Evolutionary conservation across 306 rosid genomes (phyloP).

Genomic region (Trifolium repens): DNA sequence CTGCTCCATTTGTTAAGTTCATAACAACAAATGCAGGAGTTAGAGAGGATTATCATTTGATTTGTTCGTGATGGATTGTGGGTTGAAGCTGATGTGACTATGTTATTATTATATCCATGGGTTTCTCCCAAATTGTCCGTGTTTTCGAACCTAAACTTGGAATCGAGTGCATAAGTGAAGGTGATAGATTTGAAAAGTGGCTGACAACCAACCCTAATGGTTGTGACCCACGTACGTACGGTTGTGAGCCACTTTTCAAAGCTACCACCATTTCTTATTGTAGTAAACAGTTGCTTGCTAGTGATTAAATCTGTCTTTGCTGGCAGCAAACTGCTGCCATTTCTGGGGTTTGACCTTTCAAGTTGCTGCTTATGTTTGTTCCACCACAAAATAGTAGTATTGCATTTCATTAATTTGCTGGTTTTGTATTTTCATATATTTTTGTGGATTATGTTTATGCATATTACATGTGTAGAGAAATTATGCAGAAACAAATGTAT

Average conservation of each 20-base stretch:
- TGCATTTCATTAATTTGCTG: background rate
- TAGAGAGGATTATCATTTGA: background rate
- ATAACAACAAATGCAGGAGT: background rate
- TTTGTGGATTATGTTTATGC: background rate
- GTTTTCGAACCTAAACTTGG: background rate
- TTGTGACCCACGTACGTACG: too few species aligned
- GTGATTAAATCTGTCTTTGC: background rate
- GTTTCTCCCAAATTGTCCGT: background rate
- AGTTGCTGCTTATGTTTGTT: background rate
- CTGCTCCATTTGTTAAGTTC: background rate
- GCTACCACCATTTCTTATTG: background rate
- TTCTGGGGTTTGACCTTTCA: background rate
- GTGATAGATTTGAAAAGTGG: background rate
- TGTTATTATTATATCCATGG: background rate
- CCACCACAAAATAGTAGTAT: background rate
- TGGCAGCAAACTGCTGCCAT: background rate
- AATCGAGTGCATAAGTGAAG: background rate
- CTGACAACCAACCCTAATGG: background rate
- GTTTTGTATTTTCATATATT: background rate
- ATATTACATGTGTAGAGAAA: background rate
- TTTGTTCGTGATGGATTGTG: background rate
- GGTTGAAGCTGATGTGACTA: background rate
- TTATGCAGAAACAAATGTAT: background rate
- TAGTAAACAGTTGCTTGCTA: background rate
- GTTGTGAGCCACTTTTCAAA: too few species aligned